phyloP scores from a whole-genome alignment of 148 eudicot species.

The Arctostaphylos glauca region DNA sequence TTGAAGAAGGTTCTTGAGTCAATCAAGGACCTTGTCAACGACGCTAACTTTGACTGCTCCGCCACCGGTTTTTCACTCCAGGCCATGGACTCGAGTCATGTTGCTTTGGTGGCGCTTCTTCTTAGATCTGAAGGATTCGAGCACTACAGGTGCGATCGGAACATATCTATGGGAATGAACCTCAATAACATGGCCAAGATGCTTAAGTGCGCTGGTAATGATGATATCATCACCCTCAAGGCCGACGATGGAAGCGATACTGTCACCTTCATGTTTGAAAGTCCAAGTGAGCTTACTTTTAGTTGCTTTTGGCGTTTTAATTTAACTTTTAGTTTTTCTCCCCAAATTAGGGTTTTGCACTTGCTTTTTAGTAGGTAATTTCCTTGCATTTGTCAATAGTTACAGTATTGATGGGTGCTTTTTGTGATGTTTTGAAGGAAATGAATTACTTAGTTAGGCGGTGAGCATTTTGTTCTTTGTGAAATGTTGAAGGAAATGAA shows the following conservation, averaged over 20 bases:
- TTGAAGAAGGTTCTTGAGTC: conserved; percentile 64
- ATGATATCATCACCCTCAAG: conserved; percentile 63
- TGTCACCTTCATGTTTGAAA: conserved; percentile 75
- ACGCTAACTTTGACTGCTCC: conserved; percentile 68
- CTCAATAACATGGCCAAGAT: conserved; percentile 52
- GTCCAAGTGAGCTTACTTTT: conserved; percentile 39
- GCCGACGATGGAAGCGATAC: conserved; percentile 61
- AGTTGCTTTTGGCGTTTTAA: not conserved
- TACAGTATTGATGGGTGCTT: not conserved
- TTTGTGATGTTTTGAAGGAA: not conserved
- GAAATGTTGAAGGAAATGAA: not conserved
- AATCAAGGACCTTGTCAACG: conserved; percentile 58
- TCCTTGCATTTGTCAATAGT: not conserved
- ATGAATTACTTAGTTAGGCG: not conserved
- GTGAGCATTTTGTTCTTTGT: no score
- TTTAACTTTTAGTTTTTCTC: not conserved
- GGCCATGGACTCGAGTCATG: conserved; percentile 80
- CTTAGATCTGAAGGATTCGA: conserved; percentile 68
- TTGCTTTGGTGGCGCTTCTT: conserved; percentile 62
- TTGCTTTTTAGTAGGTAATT: not conserved
- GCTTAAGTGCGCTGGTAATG: conserved; percentile 52
- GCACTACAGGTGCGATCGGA: conserved; percentile 66
- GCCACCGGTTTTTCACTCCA: conserved; percentile 66
- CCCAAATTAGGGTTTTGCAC: not conserved
- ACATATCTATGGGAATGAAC: conserved; percentile 60